Evolutionary conservation across 139 green algal genomes (phyloP).

Genomic region (Haematococcus lacustris): DNA sequence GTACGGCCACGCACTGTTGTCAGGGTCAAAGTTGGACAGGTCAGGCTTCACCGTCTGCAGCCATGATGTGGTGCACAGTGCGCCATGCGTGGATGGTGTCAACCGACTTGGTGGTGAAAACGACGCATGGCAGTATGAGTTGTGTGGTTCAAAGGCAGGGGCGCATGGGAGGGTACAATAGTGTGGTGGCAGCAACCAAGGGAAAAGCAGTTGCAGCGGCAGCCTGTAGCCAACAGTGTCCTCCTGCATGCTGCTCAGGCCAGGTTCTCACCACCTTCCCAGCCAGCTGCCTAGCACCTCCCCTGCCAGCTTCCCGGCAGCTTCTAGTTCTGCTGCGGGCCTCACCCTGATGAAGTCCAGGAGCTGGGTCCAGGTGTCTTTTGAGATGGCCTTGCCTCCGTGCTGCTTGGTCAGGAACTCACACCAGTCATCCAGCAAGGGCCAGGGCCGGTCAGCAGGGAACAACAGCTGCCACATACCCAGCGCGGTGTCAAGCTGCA

Average conservation of each 20-base stretch:
- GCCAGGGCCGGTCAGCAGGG: slow-evolving; percentile 36
- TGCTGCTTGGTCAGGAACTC: slow-evolving; percentile 77
- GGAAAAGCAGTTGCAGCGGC: too few relatives aligned
- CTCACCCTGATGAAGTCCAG: slow-evolving; percentile 67
- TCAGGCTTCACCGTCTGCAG: slow-evolving; percentile 57
- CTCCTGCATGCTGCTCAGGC: too few relatives aligned
- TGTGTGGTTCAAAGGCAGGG: too few relatives aligned
- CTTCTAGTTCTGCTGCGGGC: too few relatives aligned
- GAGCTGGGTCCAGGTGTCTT: slow-evolving; percentile 78
- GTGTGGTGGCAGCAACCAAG: too few relatives aligned
- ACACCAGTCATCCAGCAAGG: slow-evolving; percentile 68
- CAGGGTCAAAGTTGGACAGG: slow-evolving; percentile 76
- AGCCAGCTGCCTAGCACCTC: background rate
- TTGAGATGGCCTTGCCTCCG: slow-evolving; percentile 69
- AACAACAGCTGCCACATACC: slow-evolving; percentile 90
- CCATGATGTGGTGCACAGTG: too few relatives aligned
- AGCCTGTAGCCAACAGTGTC: too few relatives aligned
- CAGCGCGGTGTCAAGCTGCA: slow-evolving; percentile 85
- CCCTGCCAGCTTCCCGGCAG: background rate
- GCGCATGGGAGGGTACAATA: too few relatives aligned
- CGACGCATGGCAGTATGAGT: too few relatives aligned
- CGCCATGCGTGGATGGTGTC: too few relatives aligned
- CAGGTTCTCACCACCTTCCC: too few relatives aligned
- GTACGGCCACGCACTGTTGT: slow-evolving; percentile 79
- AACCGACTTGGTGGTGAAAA: too few relatives aligned